Percentiles rank a stretch among this genome's conserved stretches.
These are phyloP conservation scores for Leucocoprinus sp. DNA, from an alignment of 768 basidiomycete species.

Conservation along the genomic window DNA sequence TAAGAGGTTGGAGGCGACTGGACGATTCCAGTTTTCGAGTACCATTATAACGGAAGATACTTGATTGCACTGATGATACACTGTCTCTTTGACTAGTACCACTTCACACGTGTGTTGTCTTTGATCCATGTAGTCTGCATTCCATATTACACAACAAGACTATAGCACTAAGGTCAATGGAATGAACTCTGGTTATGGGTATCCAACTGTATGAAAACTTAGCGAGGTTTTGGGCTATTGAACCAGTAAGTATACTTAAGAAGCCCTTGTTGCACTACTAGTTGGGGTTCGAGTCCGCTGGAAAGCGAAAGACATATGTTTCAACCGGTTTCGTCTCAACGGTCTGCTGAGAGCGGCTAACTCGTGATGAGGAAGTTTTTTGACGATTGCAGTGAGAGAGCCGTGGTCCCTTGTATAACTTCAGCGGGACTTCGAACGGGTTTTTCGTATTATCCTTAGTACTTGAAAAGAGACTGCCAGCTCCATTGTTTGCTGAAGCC, in stretches of 20 bases:
- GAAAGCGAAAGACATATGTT: not conserved
- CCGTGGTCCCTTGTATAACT: no score
- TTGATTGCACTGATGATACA: constrained; percentile 10
- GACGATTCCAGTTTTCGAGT: constrained; percentile 49
- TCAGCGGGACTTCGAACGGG: not conserved
- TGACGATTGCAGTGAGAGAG: no score
- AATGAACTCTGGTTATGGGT: no score
- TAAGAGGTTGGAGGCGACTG: constrained; percentile 52
- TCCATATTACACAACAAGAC: no score
- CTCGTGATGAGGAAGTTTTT: no score
- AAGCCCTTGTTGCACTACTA: not conserved
- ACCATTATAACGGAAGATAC: constrained; percentile 27
- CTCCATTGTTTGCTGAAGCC: not conserved
- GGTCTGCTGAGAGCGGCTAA: no score
- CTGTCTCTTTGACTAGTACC: not conserved
- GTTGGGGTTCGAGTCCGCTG: not conserved
- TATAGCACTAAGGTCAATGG: no score
- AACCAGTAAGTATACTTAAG: no score
- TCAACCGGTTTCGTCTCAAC: not conserved
- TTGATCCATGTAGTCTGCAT: no score
- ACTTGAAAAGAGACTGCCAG: not conserved
- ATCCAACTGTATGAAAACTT: no score
- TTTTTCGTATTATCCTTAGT: not conserved
- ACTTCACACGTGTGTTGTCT: not conserved
- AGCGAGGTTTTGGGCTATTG: no score